Conservation (phyloP, 1,284 basidiomycete genomes). For the Polyporus tsugae region DNA sequence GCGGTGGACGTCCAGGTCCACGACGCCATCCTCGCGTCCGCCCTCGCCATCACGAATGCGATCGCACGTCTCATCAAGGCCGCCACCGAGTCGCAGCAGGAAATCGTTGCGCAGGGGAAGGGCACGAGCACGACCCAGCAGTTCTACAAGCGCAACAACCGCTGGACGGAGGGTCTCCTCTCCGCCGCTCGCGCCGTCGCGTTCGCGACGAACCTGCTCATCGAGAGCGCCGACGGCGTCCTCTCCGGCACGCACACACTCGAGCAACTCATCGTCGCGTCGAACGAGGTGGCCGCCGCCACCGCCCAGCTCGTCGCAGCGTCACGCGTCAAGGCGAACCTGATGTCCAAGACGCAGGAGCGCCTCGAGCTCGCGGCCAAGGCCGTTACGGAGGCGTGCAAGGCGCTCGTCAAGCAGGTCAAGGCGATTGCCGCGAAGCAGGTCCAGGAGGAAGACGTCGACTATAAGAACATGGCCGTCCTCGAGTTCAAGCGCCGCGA, state of each 20-base stretch:
- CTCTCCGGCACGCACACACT: slow-evolving; percentile 95
- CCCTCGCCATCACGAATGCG: slow-evolving; percentile 94
- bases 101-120: slow-evolving; percentile 96
- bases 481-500: slow-evolving; percentile 97
- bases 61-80: slow-evolving; percentile 96
- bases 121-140: slow-evolving; percentile 93
- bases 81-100: slow-evolving; percentile 96
- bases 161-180: slow-evolving; percentile 99
- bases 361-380: slow-evolving; percentile 95
- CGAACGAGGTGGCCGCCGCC: slow-evolving; percentile 96
- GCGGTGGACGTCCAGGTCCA: slow-evolving; percentile 96
- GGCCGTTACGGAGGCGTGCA: slow-evolving; percentile 99
- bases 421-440: slow-evolving; percentile 93
- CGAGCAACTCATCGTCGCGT: slow-evolving; percentile 98
- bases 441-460: slow-evolving; percentile 80
- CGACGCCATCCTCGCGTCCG: slow-evolving; percentile 95
- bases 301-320: slow-evolving; percentile 99
- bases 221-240: slow-evolving; percentile 98
- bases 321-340: slow-evolving; percentile 96
- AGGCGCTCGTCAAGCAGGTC: slow-evolving; percentile 95
- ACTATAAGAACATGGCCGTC: slow-evolving; percentile 92
- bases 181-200: slow-evolving; percentile 98
- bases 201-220: slow-evolving; percentile 95
- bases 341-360: slow-evolving; percentile 99
- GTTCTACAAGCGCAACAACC: slow-evolving; percentile 99